These are phyloP conservation scores for Ensete glaucum DNA, from an alignment of 176 grass and related monocot genomes.

Conservation along the genomic window DNA sequence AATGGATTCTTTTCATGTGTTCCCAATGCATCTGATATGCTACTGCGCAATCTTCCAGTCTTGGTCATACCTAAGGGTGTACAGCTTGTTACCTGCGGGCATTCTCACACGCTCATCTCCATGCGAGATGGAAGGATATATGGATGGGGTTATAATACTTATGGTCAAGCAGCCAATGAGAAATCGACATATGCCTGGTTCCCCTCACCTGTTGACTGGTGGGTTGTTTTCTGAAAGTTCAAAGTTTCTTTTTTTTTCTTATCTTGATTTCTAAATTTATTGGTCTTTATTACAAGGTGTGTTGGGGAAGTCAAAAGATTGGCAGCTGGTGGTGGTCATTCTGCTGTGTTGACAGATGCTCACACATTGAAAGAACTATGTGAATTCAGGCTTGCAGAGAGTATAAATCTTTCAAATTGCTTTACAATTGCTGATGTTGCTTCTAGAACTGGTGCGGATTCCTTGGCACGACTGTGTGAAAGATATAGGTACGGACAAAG, in stretches of 20 bases:
- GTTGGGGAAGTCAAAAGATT: slow-evolving; percentile 82
- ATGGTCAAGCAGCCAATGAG: slow-evolving; percentile 77
- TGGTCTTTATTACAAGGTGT: slow-evolving; percentile 38
- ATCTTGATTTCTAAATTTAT: neutral
- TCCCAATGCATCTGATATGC: slow-evolving; percentile 43
- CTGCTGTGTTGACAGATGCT: slow-evolving; percentile 91
- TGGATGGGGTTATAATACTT: slow-evolving; percentile 92
- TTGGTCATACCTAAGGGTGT: slow-evolving; percentile 55
- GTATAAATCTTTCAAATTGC: slow-evolving; percentile 53
- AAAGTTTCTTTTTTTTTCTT: neutral
- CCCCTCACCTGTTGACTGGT: slow-evolving; percentile 96
- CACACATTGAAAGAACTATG: slow-evolving; percentile 81
- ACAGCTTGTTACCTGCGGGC: slow-evolving; percentile 63
- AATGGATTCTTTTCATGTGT: slow-evolving; percentile 49
- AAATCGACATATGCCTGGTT: slow-evolving; percentile 82
- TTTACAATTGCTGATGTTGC: slow-evolving; percentile 63
- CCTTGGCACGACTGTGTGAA: slow-evolving; percentile 73
- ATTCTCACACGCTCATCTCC: slow-evolving; percentile 85
- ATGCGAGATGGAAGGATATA: slow-evolving; percentile 78
- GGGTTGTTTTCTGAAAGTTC: slow-evolving; percentile 1
- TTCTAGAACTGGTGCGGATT: slow-evolving; percentile 67
- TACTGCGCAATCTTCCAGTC: slow-evolving; percentile 66
- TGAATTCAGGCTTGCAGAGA: slow-evolving; percentile 83
- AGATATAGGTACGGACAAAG: slow-evolving; percentile 48
- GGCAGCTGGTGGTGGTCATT: slow-evolving; percentile 88